Conservation (phyloP, 2,329 filamentous ascomycete species). For the Balansia obtecta region DNA sequence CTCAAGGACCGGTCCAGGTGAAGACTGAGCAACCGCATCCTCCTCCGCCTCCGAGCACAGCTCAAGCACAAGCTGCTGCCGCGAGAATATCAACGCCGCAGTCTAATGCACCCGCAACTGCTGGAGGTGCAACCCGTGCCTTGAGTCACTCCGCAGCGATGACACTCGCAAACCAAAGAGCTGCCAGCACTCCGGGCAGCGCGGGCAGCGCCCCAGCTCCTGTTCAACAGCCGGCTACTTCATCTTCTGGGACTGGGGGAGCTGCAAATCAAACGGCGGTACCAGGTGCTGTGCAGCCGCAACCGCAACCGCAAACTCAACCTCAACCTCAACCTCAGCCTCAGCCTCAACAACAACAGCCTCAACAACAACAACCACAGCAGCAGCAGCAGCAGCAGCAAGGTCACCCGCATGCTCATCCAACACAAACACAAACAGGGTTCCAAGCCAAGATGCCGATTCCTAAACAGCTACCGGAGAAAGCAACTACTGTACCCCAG, state of each 20-base stretch:
- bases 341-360: constrained; percentile 28
- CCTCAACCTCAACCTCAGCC: constrained; percentile 22
- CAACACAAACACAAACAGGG: constrained; percentile 28
- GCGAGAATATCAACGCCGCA: constrained; percentile 39
- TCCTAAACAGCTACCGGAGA: constrained; percentile 61
- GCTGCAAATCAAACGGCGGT: constrained; percentile 22
- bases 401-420: constrained; percentile 36
- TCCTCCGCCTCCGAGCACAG: constrained; percentile 36
- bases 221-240: constrained; percentile 17
- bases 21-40: constrained; percentile 24
- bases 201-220: constrained; percentile 11
- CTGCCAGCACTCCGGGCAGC: constrained; percentile 22
- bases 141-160: constrained; percentile 39
- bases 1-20: constrained; percentile 12
- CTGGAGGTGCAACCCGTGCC: constrained; percentile 26
- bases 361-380: constrained; percentile 14
- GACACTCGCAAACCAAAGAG: constrained; percentile 32
- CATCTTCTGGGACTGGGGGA: constrained; percentile 13
- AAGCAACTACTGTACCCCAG: constrained; percentile 55
- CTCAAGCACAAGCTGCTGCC: constrained; percentile 26
- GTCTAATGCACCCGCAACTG: constrained; percentile 25
- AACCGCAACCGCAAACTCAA: constrained; percentile 15
- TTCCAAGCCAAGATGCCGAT: constrained; percentile 62
- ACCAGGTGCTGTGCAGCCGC: constrained; percentile 17
- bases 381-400: constrained; percentile 22